Base-by-base conservation (phyloP, 2,329 filamentous ascomycete species). In the Exophiala calicioides region DNA sequence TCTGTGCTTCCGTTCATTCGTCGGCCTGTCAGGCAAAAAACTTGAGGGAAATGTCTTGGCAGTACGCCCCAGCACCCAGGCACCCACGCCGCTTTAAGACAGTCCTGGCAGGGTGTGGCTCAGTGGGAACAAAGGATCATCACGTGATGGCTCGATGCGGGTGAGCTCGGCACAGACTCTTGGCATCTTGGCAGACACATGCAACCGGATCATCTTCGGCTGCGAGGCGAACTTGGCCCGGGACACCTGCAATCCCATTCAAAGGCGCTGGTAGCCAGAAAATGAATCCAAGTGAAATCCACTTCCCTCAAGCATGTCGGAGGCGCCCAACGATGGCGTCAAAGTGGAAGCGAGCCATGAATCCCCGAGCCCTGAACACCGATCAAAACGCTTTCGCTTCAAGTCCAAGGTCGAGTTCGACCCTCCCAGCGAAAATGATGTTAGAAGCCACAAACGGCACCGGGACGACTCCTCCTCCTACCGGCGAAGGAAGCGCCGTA, bases 401-500 rank as follows among this genome's bases (percentile, higher is more conserved):
- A 58, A 58, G 21, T 38, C 48, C 15, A 49, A 42, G 19, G 35
- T 29, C 19, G 37, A 50, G 3, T 32, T 38, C n/a, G 39, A 33
- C 10, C 4, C 4, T 16, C 21, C 32, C 9, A 21, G 10, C 18
- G 48, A 51, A 5, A 21, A 42, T 26, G 27, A 39, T 12, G 23
- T 21, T n/a, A 44, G 41, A 31, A 37, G 50, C 12, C 62, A 59
- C 34, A 58, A 57, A 30, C 59, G 54, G 20, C 58, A 48, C 7
- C 52, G 56, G 33, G 52, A 62, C 33, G 53, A 55, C 36, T 54
- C 45, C 1, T 45, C 36, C 8, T 44, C 48, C 36, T 57, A 60
- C 8, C 56, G 53, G 38, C 38, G 36, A 29, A 50, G 55, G 18
- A 63, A 65, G 39, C 60, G 61, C 7, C 61, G 55, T 49, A 62